phyloP scores from a whole-genome alignment of 495 filamentous ascomycete species.

The Tuber calosporum region DNA sequence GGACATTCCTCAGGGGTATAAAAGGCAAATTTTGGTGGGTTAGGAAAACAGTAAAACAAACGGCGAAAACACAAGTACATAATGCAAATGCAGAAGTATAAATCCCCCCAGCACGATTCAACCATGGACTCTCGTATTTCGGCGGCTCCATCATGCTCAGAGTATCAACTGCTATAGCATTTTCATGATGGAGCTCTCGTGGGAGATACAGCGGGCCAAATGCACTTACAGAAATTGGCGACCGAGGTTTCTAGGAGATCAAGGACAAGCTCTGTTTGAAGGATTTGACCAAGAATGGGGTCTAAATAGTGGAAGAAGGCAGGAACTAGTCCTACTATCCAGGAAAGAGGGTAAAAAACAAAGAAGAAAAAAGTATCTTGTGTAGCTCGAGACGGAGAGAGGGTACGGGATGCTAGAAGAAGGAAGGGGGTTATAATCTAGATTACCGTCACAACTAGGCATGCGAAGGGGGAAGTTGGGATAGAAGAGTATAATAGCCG shows the following conservation, averaged over 20 bases:
- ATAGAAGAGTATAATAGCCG: too few species aligned
- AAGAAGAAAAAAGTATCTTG: slow-evolving; percentile 10
- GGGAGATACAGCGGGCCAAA: neutral
- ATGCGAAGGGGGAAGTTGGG: too few species aligned
- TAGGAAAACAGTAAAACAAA: slow-evolving; percentile 23
- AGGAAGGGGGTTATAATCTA: slow-evolving; percentile 5
- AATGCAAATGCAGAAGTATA: slow-evolving; percentile 28
- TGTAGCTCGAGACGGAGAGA: neutral
- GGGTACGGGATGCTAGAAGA: neutral
- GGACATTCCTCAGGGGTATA: slow-evolving; percentile 36
- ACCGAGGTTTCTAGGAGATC: slow-evolving; percentile 2
- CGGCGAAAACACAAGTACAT: slow-evolving; percentile 25
- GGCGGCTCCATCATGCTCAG: slow-evolving; percentile 20
- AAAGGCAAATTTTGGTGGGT: slow-evolving; percentile 29
- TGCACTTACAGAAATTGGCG: slow-evolving; percentile 9
- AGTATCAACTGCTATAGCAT: neutral
- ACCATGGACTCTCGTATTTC: slow-evolving; percentile 26
- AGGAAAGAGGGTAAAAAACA: slow-evolving; percentile 1
- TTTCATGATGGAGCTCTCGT: slow-evolving; percentile 12
- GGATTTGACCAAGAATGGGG: neutral
- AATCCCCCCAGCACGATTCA: slow-evolving; percentile 26
- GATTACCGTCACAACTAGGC: too few species aligned
- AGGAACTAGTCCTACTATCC: neutral
- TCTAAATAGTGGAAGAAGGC: neutral
- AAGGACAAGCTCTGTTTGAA: slow-evolving; percentile 6